phyloP scores from a whole-genome alignment of 495 filamentous ascomycete genomes.

The Tuber calosporum region DNA sequence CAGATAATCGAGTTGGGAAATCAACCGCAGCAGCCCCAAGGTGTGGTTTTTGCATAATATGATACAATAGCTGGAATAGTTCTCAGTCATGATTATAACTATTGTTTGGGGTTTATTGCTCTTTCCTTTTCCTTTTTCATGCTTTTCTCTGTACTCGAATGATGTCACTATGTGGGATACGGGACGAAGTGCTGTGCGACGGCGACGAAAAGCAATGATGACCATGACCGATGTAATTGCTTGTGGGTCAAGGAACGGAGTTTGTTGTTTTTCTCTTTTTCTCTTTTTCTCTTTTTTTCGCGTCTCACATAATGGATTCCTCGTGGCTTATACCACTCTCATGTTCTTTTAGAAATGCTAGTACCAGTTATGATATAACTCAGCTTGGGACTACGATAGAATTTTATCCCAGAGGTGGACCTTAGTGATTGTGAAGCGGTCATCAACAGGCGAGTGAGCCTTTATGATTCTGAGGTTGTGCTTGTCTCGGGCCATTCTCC shows the following conservation, averaged over 20 bases:
- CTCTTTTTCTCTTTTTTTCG: neutral
- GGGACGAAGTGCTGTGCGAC: neutral
- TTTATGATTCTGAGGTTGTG: neutral
- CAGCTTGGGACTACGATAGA: neutral
- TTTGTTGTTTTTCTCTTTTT: neutral
- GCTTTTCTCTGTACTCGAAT: neutral
- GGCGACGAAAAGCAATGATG: neutral
- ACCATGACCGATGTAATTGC: neutral
- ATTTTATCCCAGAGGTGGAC: neutral
- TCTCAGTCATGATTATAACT: neutral
- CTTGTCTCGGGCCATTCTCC: neutral
- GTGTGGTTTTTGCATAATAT: slow-evolving; percentile 22
- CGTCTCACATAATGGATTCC: neutral
- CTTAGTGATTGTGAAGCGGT: neutral
- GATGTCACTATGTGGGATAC: neutral
- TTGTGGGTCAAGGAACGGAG: neutral
- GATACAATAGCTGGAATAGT: neutral
- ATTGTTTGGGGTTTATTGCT: neutral
- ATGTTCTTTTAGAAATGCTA: neutral
- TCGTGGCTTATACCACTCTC: neutral
- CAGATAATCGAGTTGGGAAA: slow-evolving; percentile 56
- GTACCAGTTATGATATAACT: neutral
- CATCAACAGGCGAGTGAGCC: neutral
- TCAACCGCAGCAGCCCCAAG: slow-evolving; percentile 21
- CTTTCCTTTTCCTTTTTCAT: neutral